Evolutionary conservation across 1,284 basidiomycete genomes (phyloP).

Genomic region (Coniferiporia weirii): DNA sequence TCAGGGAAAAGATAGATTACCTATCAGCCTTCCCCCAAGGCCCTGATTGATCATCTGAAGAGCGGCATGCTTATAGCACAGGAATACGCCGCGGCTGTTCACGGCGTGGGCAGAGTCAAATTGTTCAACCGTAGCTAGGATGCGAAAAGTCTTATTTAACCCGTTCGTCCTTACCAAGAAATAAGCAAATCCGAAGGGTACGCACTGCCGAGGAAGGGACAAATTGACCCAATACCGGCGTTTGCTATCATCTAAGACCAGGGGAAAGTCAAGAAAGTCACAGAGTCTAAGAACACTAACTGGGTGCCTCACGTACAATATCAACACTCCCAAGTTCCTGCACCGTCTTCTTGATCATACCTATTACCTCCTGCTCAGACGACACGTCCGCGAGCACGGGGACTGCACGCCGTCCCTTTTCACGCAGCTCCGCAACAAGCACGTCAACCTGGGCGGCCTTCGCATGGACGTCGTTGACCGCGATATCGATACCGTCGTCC

Average conservation of each 20-base stretch:
- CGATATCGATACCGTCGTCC: conserved; percentile 19
- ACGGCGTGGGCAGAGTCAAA: conserved; percentile 6
- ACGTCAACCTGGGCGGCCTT: neutral
- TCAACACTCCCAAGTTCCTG: conserved; percentile 13
- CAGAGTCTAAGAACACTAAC: neutral
- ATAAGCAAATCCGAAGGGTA: too few relatives aligned
- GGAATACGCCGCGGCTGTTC: conserved; percentile 15
- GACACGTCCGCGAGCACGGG: conserved; percentile 15
- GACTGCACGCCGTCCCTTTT: conserved; percentile 9
- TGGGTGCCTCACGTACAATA: neutral
- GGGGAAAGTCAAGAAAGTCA: neutral
- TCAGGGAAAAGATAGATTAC: neutral
- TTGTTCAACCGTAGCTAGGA: conserved; percentile 3
- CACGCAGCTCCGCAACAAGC: conserved; percentile 11
- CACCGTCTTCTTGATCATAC: conserved; percentile 13
- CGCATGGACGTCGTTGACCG: conserved; percentile 18
- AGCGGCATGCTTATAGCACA: conserved; percentile 18
- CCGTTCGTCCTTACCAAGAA: neutral
- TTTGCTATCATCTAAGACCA: conserved; percentile 17
- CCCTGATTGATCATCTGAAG: conserved; percentile 20
- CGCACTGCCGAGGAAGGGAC: neutral
- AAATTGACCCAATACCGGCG: conserved; percentile 4
- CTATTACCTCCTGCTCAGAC: conserved; percentile 14
- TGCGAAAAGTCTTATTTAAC: neutral
- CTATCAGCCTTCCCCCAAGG: conserved; percentile 15